Base-by-base conservation (phyloP, 768 basidiomycete species). In the Pleurotus giganteus region DNA sequence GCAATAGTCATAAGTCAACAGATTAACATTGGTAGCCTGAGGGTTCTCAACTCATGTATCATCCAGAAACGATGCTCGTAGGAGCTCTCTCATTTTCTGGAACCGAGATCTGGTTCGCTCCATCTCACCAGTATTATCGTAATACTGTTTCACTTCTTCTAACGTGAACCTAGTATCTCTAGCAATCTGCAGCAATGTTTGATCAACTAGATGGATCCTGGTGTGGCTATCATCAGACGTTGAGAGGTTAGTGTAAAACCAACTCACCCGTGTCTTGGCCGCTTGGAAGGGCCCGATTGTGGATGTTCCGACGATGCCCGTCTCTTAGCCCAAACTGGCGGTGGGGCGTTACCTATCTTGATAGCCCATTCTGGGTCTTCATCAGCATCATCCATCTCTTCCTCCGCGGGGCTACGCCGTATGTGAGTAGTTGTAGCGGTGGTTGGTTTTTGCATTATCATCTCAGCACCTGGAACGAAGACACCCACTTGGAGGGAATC, bases 81-180 rank as follows among this genome's bases (percentile, higher is more conserved):
- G 66, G 46, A 74, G 55, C 43, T 79, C 74, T 23, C 89, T 79
- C 86, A 91, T 88, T 60, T 68, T 79, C 60, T 80, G 80, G 65
- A 92, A 91, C 28, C 87, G 78, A 21, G 58, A 67, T 58, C 80
- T 77, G 8, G 90, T 90, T 45, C 78, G 77, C 31, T 75, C 78
- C 78, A 89, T 82, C 60, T 90, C 88, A 12, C 86, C 85, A 55
- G 79, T 86, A 57, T 77, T 81, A 62, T 89, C 85, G 57, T 90
- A 90, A 65, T 82, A 89, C 62, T 86, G 88, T 63, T 86, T 80
- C 12, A 92, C 89, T 68, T 92, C 90, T 58, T 85, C 84, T 1
- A 82, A 65, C 1, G 88, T 88, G 65, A 92, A 92, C 47, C 84
- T 76, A 61, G 74, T 87, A 32, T 88, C 82, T 31, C 67, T 72